These are phyloP conservation scores for Wickerhamiella kurtzmanii DNA, from an alignment of 805 yeast genomes.

Conservation along the genomic window DNA sequence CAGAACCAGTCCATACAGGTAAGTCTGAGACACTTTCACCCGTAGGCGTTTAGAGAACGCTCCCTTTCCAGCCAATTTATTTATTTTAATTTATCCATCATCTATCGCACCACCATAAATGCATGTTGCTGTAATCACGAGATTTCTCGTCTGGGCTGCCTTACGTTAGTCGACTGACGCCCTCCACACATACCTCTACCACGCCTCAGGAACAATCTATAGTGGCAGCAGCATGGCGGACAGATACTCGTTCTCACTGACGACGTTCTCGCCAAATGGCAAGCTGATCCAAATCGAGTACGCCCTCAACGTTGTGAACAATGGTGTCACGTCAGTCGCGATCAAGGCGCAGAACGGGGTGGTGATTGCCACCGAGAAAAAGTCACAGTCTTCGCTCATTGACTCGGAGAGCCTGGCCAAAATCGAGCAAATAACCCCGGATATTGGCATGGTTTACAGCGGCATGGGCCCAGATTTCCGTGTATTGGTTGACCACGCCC, in stretches of 20 bases:
- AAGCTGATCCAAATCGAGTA: conserved; percentile 95
- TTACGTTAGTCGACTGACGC: no score
- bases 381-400: conserved; percentile 64
- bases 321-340: conserved; percentile 94
- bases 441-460: conserved; percentile 89
- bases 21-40: no score
- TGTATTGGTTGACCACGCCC: conserved; percentile 82
- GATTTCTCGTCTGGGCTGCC: no score
- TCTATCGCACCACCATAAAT: no score
- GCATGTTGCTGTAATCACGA: no score
- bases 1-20: no score
- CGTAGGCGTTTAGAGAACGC: neutral
- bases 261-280: conserved; percentile 97
- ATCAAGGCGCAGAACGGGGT: conserved; percentile 91
- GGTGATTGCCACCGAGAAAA: conserved; percentile 92
- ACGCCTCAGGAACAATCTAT: neutral
- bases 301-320: conserved; percentile 93
- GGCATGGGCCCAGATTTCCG: conserved; percentile 99
- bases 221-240: conserved; percentile 79
- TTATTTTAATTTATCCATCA: neutral
- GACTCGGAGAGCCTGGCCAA: conserved; percentile 64
- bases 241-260: conserved; percentile 91
- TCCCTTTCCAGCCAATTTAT: neutral
- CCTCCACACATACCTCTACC: no score
- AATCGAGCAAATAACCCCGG: conserved; percentile 76